Base-by-base conservation (phyloP, 2,329 filamentous ascomycete genomes). In the Colletotrichum sp. region DNA sequence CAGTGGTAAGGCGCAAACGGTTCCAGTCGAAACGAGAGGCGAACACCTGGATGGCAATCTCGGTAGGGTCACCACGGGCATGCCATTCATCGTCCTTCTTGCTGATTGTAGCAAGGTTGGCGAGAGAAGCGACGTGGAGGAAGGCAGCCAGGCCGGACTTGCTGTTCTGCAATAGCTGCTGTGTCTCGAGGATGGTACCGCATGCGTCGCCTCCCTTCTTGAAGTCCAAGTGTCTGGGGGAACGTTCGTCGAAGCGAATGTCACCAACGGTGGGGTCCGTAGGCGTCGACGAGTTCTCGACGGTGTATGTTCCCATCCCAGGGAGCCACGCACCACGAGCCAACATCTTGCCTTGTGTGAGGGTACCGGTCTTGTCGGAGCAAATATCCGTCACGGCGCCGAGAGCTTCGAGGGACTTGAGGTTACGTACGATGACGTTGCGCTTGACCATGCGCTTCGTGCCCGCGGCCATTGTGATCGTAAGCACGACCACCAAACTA, bases 1-100 rank as follows among this genome's bases (percentile, higher is more conserved):
- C 66, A 1, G 57, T 57, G 8, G 86, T 88, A 79, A 88, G 88
- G 28, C 84, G 83, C 16, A 86, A 82, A 24, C 89, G 86, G 67
- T 90, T 89, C 87, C 89, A 90, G 44, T 89, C 85, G 79, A 94
- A 94, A 7, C 92, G 90, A 63, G 88, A 89, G 16, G 92, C 91
- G 76, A 94, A 92, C 2, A 94, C 92, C 78, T 93, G 91, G 28
- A 94, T 91, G 5, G 92, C 92, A 72, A 93, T 93, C 78, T 94
- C 92, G 1, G 92, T 94, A 1, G 91, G 90, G 79, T 92, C 90
- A 36, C 91, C 91, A 55, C 89, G 88, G 57, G 90, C 89, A 62
- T 88, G 86, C 91, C 91, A 92, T 52, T 85, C 82, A 4, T 77
- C 78, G 7, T 81, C 78, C 57, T 83, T 87, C 76, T 89, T 87